Evolutionary conservation across 202 grass and related monocot species (phyloP).

Genomic region (Digitaria exilis): DNA sequence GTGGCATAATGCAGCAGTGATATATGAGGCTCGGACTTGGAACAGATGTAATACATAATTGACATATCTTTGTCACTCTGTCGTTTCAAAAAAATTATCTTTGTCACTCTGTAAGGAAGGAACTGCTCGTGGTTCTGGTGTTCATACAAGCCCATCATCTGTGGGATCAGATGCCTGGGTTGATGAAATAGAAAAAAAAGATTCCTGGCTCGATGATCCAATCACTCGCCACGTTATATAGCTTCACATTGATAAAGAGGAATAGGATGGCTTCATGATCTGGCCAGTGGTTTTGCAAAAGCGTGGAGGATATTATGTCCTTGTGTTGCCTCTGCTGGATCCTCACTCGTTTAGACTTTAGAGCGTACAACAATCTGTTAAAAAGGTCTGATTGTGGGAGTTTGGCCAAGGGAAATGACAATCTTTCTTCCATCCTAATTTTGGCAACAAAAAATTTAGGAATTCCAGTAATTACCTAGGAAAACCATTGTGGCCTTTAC

Average conservation of each 20-base stretch:
- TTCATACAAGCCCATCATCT: slow-evolving; percentile 58
- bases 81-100: too few species aligned
- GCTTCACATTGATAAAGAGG: slow-evolving; percentile 56
- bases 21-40: not conserved
- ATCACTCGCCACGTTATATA: slow-evolving; percentile 80
- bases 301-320: slow-evolving; percentile 72
- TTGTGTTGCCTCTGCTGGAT: slow-evolving; percentile 77
- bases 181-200: too few species aligned
- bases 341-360: too few species aligned
- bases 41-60: not conserved
- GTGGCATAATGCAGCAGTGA: not conserved
- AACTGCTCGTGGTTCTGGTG: slow-evolving; percentile 68
- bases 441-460: too few species aligned
- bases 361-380: slow-evolving; percentile 60
- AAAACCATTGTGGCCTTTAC: too few species aligned
- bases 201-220: slow-evolving; percentile 94
- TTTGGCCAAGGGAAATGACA: slow-evolving; percentile 60
- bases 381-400: slow-evolving; percentile 75
- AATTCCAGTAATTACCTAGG: too few species aligned
- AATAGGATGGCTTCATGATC: slow-evolving; percentile 54
- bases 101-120: slow-evolving; percentile 73
- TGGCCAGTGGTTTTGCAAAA: slow-evolving; percentile 86
- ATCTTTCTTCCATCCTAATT: slow-evolving; percentile 86
- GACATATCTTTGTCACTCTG: not conserved
- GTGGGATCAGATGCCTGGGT: slow-evolving; percentile 63